A percentile compares a stretch with the other conserved stretches of the same genome.
phyloP scores from a whole-genome alignment of 352 stramenopile genomes.

The Phytophthora syringae region DNA sequence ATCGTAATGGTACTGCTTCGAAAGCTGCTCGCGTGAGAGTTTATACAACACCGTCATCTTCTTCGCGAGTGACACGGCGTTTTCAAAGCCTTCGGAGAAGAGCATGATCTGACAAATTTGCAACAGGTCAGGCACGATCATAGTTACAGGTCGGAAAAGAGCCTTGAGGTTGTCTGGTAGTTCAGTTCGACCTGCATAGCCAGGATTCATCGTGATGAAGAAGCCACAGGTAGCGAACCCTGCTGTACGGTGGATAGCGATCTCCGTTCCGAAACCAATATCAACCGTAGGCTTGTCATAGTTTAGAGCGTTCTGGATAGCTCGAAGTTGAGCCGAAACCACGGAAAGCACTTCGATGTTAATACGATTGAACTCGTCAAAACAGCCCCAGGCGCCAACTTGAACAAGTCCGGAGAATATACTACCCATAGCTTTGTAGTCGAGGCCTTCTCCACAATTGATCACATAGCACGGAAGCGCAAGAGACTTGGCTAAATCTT shows the following conservation, averaged over 20 bases:
- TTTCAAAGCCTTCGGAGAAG: conserved; percentile 94
- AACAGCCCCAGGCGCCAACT: conserved; percentile 88
- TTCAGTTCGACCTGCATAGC: conserved; percentile 92
- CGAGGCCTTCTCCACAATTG: conserved; percentile 91
- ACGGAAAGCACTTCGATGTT: conserved; percentile 90
- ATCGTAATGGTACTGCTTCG: conserved; percentile 96
- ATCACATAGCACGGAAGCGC: conserved; percentile 94
- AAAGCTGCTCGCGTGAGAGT: conserved; percentile 94
- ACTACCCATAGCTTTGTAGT: conserved; percentile 93
- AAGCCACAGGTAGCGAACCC: conserved; percentile 94
- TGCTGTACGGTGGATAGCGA: conserved; percentile 91
- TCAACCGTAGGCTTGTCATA: conserved; percentile 92
- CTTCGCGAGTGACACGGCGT: conserved; percentile 89
- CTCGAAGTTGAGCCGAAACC: conserved; percentile 87
- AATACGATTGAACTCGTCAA: conserved; percentile 91
- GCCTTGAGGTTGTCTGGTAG: conserved; percentile 94
- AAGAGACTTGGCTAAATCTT: conserved; percentile 93
- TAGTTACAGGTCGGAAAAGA: conserved; percentile 93
- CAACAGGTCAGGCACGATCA: conserved; percentile 93
- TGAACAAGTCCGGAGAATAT: conserved; percentile 92
- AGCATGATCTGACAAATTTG: conserved; percentile 96
- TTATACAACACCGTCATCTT: conserved; percentile 97
- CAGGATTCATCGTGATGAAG: conserved; percentile 96
- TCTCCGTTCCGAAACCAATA: conserved; percentile 92
- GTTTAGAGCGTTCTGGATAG: conserved; percentile 94